These are phyloP conservation scores for Lophiotrema nucula DNA, from an alignment of 495 filamentous ascomycete species.

Conservation along the genomic window DNA sequence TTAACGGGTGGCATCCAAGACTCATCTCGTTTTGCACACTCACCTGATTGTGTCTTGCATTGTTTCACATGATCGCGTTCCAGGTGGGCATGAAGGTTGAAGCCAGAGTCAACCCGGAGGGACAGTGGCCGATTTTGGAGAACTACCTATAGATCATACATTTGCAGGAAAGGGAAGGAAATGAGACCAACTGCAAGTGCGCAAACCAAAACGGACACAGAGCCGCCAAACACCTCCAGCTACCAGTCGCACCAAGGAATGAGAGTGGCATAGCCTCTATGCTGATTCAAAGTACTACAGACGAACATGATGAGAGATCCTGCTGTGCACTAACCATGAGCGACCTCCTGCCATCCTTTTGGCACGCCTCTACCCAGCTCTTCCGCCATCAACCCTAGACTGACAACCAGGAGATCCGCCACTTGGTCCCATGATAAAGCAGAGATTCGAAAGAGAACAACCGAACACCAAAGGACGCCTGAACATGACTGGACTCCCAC, in stretches of 20 bases:
- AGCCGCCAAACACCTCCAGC: background rate
- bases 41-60: too few relatives aligned
- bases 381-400: too few relatives aligned
- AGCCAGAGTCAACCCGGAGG: too few relatives aligned
- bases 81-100: too few relatives aligned
- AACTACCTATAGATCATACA: slow-evolving; percentile 11
- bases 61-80: too few relatives aligned
- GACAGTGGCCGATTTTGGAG: background rate
- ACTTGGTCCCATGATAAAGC: background rate
- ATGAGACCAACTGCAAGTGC: background rate
- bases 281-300: background rate
- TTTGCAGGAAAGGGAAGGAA: background rate
- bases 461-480: background rate
- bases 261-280: background rate
- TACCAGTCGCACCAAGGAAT: background rate
- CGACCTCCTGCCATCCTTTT: background rate
- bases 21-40: too few relatives aligned
- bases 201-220: background rate
- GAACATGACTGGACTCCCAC: background rate
- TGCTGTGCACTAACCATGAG: slow-evolving; percentile 2
- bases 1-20: too few relatives aligned
- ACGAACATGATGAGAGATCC: slow-evolving; percentile 10
- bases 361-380: too few relatives aligned
- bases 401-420: background rate
- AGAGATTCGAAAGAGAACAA: background rate